Evolutionary conservation across 2,329 filamentous ascomycete genomes (phyloP), one percentile per base, ranked within the genome.

Genomic region (Calonectria henricotiae): DNA sequence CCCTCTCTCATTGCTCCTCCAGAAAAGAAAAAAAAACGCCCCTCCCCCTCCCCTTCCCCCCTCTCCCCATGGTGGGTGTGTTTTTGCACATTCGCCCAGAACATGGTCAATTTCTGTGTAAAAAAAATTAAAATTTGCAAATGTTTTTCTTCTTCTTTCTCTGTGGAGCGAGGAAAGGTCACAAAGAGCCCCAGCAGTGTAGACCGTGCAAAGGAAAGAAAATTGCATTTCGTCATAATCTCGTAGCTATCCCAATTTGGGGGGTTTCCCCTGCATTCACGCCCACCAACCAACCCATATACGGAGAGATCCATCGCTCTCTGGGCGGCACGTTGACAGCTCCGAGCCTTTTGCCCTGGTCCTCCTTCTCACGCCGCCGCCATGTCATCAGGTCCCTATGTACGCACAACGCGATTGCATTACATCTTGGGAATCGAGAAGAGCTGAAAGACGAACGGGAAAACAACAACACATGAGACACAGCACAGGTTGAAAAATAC

Each of bases 391-490:
- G 30, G 51, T 30, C 51, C 35, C 13, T n/a, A 55, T 55, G 51
- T 55, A 55, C 35, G 51, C 30, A 55, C 51, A 55, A 55, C 51
- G 32, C 20, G 20, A 20, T 20, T 20, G 20, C 20, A 55, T 12
- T 55, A n/a, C 51, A 20, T 55, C 51, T 23, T 20, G 30, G 51
- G 49, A 3, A 37, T 20, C n/a, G n/a, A 37, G 51, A 37, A 30
- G 13, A 8, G 51, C 27, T 30, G 27, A 30, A 55, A 37, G 51
- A 37, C 51, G 51, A 55, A 55, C 51, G 37, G 51, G 51, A 55
- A 37, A 30, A 30, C 51, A 55, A 55, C 51, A 55, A 55, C 51
- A 37, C 51, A 55, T 55, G 51, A 55, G 51, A 55, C 51, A 55
- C 32, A 37, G 35, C 30, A 35, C 51, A 20, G 51, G 51, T 47